phyloP scores from a whole-genome alignment of 176 grass and related monocot species.

The Raddia guianensis region DNA sequence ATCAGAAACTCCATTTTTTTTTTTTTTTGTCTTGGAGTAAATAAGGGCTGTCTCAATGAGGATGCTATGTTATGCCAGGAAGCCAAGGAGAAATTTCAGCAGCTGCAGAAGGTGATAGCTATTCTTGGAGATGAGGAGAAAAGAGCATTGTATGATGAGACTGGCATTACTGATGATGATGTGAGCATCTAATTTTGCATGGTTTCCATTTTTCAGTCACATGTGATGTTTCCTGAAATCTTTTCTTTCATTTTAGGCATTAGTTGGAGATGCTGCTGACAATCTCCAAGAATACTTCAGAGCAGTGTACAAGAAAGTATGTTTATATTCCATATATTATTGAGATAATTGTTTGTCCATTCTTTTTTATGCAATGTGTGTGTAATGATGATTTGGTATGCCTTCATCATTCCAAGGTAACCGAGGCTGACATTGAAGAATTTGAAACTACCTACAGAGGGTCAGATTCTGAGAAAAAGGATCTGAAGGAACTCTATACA shows the following conservation, averaged over 20 bases:
- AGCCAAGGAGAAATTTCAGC: conserved; percentile 95
- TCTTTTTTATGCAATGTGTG: not conserved
- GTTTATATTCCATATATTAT: conserved; percentile 21
- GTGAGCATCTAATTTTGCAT: conserved; percentile 51
- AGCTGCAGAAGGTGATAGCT: conserved; percentile 91
- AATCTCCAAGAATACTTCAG: conserved; percentile 93
- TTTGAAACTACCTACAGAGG: conserved; percentile 96
- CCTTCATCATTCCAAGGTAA: conserved; percentile 53
- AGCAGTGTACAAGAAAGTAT: conserved; percentile 74
- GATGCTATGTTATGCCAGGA: conserved; percentile 56
- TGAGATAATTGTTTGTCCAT: not conserved
- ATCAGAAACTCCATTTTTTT: conserved; percentile 33
- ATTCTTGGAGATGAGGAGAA: conserved; percentile 96
- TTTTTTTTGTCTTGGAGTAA: conserved; percentile 13
- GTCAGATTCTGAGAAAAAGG: conserved; percentile 91
- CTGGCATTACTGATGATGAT: conserved; percentile 88
- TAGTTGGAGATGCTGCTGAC: conserved; percentile 73
- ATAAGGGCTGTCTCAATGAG: conserved; percentile 24
- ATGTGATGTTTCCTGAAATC: conserved; percentile 7
- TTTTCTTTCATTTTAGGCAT: conserved; percentile 48
- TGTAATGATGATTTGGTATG: not conserved
- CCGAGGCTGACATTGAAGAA: conserved; percentile 93
- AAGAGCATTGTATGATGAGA: conserved; percentile 81
- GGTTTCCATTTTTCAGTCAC: conserved; percentile 6
- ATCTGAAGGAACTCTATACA: conserved; percentile 83